These are phyloP conservation scores for Pyrenula aspistea DNA, from an alignment of 495 filamentous ascomycete genomes.

Conservation along the genomic window DNA sequence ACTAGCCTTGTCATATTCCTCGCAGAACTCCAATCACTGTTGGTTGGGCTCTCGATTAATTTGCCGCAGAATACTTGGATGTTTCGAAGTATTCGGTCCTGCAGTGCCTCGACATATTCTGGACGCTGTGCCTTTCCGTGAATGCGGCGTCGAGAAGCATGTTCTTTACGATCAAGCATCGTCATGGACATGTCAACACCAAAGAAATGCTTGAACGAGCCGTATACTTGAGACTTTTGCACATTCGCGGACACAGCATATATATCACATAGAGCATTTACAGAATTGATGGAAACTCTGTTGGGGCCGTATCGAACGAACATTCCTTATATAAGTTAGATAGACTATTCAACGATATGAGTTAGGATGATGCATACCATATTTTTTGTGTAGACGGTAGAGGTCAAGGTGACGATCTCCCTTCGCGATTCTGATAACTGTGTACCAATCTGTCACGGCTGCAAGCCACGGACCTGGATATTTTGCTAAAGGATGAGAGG, in stretches of 20 bases:
- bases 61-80: conserved; percentile 1
- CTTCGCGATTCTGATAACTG: not conserved
- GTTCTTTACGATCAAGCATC: conserved; percentile 16
- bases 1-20: conserved; percentile 4
- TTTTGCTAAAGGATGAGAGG: conserved; percentile 52
- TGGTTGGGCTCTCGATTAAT: not conserved
- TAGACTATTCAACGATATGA: not conserved
- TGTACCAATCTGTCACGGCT: conserved; percentile 22
- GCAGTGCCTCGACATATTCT: not conserved
- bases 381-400: not conserved
- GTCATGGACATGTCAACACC: conserved; percentile 16
- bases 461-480: conserved; percentile 53
- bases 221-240: conserved; percentile 18
- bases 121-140: conserved; percentile 13
- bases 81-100: conserved; percentile 10
- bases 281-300: too few species aligned
- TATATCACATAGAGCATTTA: conserved; percentile 18
- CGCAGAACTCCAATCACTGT: conserved; percentile 4
- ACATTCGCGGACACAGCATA: conserved; percentile 14
- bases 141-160: conserved; percentile 18
- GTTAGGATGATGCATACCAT: not conserved
- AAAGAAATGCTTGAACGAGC: conserved; percentile 18
- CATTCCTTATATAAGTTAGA: too few species aligned
- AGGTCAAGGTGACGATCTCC: not conserved
- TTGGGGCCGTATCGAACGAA: too few species aligned